Conservation (phyloP, 2,329 filamentous ascomycete species). For the Cladophialophora chaetospira region DNA sequence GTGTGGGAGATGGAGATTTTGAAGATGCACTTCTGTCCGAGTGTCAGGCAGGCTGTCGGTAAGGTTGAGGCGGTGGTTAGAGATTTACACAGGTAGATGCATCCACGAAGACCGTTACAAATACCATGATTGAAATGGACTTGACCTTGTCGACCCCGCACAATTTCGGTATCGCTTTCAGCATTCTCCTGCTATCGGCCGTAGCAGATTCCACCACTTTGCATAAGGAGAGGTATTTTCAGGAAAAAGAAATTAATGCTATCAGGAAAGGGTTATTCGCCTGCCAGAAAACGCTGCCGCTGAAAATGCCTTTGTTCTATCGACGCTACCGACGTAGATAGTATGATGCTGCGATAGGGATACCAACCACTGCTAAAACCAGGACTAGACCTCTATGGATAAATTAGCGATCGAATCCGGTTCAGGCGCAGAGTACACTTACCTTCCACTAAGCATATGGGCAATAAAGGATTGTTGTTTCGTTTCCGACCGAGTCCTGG, state of each 20-base stretch:
- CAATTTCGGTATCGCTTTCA: no score
- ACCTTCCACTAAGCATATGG: slow-evolving; percentile 13
- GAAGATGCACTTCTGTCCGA: slow-evolving; percentile 80
- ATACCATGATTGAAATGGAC: no score
- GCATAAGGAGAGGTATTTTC: no score
- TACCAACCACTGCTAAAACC: slow-evolving; percentile 18
- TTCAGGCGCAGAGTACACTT: not conserved
- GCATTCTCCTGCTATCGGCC: no score
- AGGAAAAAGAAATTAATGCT: no score
- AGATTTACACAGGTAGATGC: slow-evolving; percentile 28
- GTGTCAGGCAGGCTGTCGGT: slow-evolving; percentile 74
- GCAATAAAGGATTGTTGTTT: slow-evolving; percentile 15
- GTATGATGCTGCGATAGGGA: slow-evolving; percentile 22
- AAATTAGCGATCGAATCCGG: not conserved
- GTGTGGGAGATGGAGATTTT: slow-evolving; percentile 93
- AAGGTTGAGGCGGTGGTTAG: slow-evolving; percentile 67
- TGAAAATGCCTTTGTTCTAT: not conserved
- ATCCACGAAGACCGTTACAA: not conserved
- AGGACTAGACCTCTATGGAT: slow-evolving; percentile 10
- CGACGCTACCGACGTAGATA: slow-evolving; percentile 20
- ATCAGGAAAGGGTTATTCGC: no score
- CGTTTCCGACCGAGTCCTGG: not conserved
- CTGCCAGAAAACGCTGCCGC: not conserved
- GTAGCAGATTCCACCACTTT: no score
- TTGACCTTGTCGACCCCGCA: no score